phyloP scores from a whole-genome alignment of 805 yeast species.

The Pichia manshurica region DNA sequence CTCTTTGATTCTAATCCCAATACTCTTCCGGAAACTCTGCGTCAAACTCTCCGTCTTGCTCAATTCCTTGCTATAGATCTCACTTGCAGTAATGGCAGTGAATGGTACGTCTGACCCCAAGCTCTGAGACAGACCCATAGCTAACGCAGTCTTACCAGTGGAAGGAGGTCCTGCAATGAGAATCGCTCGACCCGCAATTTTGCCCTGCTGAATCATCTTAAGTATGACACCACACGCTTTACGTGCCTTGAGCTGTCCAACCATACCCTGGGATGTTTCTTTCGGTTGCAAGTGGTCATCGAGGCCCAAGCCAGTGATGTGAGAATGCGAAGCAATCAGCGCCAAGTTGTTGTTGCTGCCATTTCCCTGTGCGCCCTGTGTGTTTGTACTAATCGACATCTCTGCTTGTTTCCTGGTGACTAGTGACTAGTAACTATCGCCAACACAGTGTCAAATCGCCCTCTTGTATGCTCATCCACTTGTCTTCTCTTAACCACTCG shows the following conservation, averaged over 20 bases:
- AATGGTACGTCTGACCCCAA: slow-evolving; percentile 96
- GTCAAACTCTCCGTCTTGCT: slow-evolving; percentile 93
- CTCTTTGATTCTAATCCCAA: slow-evolving; percentile 92
- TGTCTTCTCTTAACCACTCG: no score
- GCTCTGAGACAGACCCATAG: slow-evolving; percentile 92
- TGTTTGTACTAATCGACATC: slow-evolving; percentile 15
- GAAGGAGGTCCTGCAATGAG: slow-evolving; percentile 97
- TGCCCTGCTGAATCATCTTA: slow-evolving; percentile 85
- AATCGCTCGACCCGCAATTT: slow-evolving; percentile 94
- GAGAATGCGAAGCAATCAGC: slow-evolving; percentile 83
- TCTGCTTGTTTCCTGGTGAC: no score
- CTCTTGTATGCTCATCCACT: no score
- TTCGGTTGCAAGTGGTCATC: slow-evolving; percentile 87
- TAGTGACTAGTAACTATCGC: no score
- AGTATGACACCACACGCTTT: slow-evolving; percentile 95
- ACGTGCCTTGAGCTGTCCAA: slow-evolving; percentile 70
- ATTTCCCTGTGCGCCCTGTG: not conserved
- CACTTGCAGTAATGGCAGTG: slow-evolving; percentile 94
- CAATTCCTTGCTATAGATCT: slow-evolving; percentile 91
- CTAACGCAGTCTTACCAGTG: slow-evolving; percentile 96
- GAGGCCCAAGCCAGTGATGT: slow-evolving; percentile 88
- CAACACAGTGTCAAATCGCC: no score
- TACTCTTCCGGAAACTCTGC: slow-evolving; percentile 95
- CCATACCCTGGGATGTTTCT: slow-evolving; percentile 81
- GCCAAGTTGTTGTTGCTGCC: slow-evolving; percentile 20